Evolutionary conservation across 2,329 filamentous ascomycete genomes (phyloP), one percentile per base, ranked within the genome.

Genomic region (Colletotrichum cordylinicola): DNA sequence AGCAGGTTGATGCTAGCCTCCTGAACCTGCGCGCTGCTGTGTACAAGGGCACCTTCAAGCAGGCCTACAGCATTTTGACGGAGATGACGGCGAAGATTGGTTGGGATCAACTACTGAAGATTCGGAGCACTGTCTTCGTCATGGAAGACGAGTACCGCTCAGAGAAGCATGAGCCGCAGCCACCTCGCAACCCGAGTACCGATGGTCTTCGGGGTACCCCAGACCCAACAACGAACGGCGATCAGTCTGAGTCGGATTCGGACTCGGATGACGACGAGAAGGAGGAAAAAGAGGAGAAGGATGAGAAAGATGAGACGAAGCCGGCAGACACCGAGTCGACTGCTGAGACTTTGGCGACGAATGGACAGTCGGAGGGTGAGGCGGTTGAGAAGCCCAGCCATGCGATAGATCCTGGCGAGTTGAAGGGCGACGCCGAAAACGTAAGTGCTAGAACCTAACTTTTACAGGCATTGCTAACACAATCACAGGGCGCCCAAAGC

Each of bases 141-240:
- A 99, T 99, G 97, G 97, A 99, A 84, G 97, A 99, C 82, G 97
- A 99, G 84, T 99, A 99, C 83, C 93, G 97, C 65, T 94, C 93
- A 72, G 97, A 98, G 86, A 95, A 94, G 84, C 93, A 94, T 72
- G 92, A 93, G 77, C 86, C 87, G 21, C 85, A 87, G 65, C 82
- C 86, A 18, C 93, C 92, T 80, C 91, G 94, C 60, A 96, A 94
- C 82, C 91, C 96, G 65, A 97, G 95, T 87, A 95, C 93, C 60
- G 93, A 96, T 79, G 94, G 93, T 66, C 88, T 98, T 61, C 93
- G 93, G 73, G 93, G 94, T 60, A 93, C 93, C 31, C 93, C 94
- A 21, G 90, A 91, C 78, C 88, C 88, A 31, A 88, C 86, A 64
- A 88, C 87, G 9, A 90, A 91, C 65, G 88, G 88, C 6, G 84